Percentiles rank a stretch among this genome's conserved stretches.
phyloP scores from a whole-genome alignment of 2,329 filamentous ascomycete genomes.

The Thelonectria rubi region DNA sequence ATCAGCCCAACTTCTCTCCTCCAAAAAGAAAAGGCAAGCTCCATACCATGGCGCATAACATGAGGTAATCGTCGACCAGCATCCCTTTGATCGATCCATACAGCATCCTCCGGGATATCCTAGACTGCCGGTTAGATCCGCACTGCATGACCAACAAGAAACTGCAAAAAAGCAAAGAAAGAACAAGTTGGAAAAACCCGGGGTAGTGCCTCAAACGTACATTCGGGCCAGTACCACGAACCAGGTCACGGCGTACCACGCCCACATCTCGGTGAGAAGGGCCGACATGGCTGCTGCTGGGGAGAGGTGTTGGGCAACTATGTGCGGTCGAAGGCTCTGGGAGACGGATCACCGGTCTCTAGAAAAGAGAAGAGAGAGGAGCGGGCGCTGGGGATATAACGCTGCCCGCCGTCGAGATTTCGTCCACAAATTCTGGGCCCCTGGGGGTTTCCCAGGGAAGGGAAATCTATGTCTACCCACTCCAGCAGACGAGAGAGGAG shows the following conservation, averaged over 20 bases:
- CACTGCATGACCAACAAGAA: not conserved
- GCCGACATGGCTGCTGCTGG: slow-evolving; percentile 36
- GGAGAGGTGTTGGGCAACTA: not conserved
- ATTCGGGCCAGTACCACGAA: slow-evolving; percentile 50
- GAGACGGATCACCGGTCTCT: slow-evolving; percentile 9
- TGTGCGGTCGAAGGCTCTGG: not conserved
- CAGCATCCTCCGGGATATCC: slow-evolving; percentile 49
- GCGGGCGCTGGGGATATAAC: slow-evolving; percentile 9
- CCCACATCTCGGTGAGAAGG: slow-evolving; percentile 51
- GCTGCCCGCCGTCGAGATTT: no score
- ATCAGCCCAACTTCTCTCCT: no score
- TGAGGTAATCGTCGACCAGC: slow-evolving; percentile 63
- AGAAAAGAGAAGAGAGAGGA: slow-evolving; percentile 9
- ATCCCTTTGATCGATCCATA: slow-evolving; percentile 57
- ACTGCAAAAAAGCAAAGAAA: no score
- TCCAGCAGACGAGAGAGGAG: not conserved
- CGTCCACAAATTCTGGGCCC: slow-evolving; percentile 4
- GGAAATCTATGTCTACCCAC: not conserved
- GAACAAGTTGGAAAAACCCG: not conserved
- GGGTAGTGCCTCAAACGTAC: slow-evolving; percentile 42
- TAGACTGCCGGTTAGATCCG: slow-evolving; percentile 27
- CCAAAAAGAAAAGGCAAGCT: not conserved
- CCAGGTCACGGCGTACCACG: slow-evolving; percentile 52
- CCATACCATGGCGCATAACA: slow-evolving; percentile 60
- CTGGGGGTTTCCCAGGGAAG: not conserved